Evolutionary conservation across 208 protist genomes (phyloP).

Genomic region (Herpetomonas samuelpessoai): DNA sequence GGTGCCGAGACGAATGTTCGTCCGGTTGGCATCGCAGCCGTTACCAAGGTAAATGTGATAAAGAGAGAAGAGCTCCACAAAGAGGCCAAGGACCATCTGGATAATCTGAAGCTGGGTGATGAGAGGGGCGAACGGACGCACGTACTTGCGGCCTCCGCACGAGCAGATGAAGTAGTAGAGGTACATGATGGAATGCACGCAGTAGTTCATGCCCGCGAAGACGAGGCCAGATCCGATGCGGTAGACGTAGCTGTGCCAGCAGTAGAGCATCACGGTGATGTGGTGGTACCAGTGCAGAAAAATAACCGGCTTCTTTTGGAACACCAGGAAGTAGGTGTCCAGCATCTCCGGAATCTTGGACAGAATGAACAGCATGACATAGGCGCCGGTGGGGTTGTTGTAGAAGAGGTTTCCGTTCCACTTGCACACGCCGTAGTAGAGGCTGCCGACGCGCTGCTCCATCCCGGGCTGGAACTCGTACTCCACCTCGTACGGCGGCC

Average conservation of each 20-base stretch:
- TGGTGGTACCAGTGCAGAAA: conserved; percentile 95
- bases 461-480: background rate
- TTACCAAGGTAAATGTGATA: conserved; percentile 36
- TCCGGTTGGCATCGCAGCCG: conserved; percentile 57
- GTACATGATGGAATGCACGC: conserved; percentile 96
- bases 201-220: conserved; percentile 93
- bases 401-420: conserved; percentile 48
- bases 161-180: conserved; percentile 90
- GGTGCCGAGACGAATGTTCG: conserved; percentile 59
- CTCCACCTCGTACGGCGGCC: conserved; percentile 11
- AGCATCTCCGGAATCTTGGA: conserved; percentile 88
- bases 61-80: conserved; percentile 46
- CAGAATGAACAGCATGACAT: conserved; percentile 70
- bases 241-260: conserved; percentile 77
- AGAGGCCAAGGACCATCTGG: conserved; percentile 92
- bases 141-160: conserved; percentile 42
- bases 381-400: conserved; percentile 60
- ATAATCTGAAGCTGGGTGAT: conserved; percentile 89
- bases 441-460: conserved; percentile 7
- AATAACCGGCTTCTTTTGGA: conserved; percentile 81
- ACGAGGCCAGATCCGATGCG: conserved; percentile 55
- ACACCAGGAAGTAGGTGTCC: conserved; percentile 82
- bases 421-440: conserved; percentile 59
- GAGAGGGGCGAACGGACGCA: conserved; percentile 73
- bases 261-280: conserved; percentile 90